Evolutionary conservation across 192 early-diverging fungal species (phyloP).

Genomic region (Backusella mclennaniae): DNA sequence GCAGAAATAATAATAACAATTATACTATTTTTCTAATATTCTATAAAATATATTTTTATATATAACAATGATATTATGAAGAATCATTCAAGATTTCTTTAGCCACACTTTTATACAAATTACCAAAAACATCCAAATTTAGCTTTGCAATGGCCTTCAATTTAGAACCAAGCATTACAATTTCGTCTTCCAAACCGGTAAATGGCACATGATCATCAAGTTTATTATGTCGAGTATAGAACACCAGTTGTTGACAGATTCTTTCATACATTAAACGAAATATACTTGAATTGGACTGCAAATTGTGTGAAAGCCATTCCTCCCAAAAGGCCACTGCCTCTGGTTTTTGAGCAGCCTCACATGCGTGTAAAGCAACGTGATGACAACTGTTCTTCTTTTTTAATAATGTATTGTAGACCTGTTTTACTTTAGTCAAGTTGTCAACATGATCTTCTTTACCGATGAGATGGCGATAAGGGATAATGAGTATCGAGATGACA

Average conservation of each 20-base stretch:
- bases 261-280: constrained; percentile 18
- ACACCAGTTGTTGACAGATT: background rate
- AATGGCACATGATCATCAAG: background rate
- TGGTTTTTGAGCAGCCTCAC: background rate
- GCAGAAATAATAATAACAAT: background rate
- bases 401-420: constrained; percentile 32
- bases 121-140: constrained; percentile 14
- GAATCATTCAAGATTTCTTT: background rate
- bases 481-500: constrained; percentile 35
- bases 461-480: constrained; percentile 39
- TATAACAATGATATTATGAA: background rate
- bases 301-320: constrained; percentile 18
- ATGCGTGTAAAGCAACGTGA: constrained; percentile 18
- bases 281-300: background rate
- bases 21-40: background rate
- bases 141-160: constrained; percentile 12
- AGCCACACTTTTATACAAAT: constrained; percentile 14
- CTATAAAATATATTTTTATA: background rate
- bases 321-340: constrained; percentile 12
- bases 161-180: constrained; percentile 13
- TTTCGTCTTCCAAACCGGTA: constrained; percentile 14
- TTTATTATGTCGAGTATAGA: background rate
- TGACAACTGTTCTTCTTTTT: constrained; percentile 18
- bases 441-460: constrained; percentile 34
- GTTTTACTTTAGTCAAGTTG: constrained; percentile 41